Evolutionary conservation across 1,284 basidiomycete species (phyloP), one percentile per base, ranked within the genome.

Genomic region (Papiliotrema fonsecae): DNA sequence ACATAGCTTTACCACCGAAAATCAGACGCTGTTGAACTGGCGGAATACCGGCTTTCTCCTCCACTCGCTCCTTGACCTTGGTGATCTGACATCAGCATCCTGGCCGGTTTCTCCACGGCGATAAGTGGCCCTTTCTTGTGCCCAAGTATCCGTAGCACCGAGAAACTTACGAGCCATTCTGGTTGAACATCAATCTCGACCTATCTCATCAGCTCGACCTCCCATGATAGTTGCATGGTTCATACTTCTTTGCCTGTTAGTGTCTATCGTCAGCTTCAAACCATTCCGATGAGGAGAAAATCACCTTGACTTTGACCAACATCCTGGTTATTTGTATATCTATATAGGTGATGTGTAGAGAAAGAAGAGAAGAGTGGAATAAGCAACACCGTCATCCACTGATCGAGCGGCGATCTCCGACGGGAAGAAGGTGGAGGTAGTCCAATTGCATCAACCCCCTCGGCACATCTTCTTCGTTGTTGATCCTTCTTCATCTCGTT

Each of bases 31-130:
- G 96, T 74, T 99, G 96, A 34, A 81, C 88, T 53, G 96, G 94
- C 16, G 96, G 96, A 42, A 99, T 96, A 64, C 94, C 96, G 35
- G 93, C 94, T 76, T 98, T 96, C 77, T 97, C 94, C 74, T 99
- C 96, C 27, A 99, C 91, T 72, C 90, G 88, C 79, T 97, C 93
- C 78, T 99, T 99, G 77, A 98, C 94, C 60, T 90, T 85, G 41
- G 83, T 80, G 69, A 97, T 91, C 93, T 96, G 61, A 36, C 11
- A 11, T 13, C 44, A 47, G 25, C 39, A 37, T 36, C 19, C 16
- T 16, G 25, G 14, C 11, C 32, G 26, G 30, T 24, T 31, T 19
- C 13, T 30, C 32, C 7, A 7, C 10, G n/a, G 10, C 11, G 14
- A 9, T 11, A 42, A 31, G 32, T 22, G 25, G 16, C 13, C 19